phyloP scores from a whole-genome alignment of 75 land plant species.

The Selaginella moellendorffii region DNA sequence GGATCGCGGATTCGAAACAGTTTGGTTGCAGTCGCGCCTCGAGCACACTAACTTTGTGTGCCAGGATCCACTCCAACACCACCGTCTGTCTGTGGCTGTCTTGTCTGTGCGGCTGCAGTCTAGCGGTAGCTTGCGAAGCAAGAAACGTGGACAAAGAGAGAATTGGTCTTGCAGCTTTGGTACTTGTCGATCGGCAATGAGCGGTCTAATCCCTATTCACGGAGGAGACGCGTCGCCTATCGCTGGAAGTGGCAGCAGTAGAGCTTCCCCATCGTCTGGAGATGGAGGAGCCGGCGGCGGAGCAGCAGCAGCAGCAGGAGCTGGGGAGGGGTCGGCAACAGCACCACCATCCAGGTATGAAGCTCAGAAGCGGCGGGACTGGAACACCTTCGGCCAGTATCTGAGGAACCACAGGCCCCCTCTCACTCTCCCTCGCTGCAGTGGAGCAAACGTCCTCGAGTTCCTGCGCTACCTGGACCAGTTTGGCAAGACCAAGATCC shows the following conservation, averaged over 20 bases:
- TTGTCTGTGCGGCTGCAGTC: no score
- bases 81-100: no score
- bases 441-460: conserved; percentile 30
- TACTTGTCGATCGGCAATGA: neutral
- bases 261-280: neutral
- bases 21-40: no score
- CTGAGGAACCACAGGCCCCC: conserved; percentile 32
- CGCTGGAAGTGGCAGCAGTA: neutral
- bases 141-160: no score
- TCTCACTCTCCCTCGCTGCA: conserved; percentile 26
- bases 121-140: no score
- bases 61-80: no score
- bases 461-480: conserved; percentile 37
- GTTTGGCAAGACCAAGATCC: conserved; percentile 29
- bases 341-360: conserved; percentile 3
- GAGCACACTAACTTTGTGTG: no score
- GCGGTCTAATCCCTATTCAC: neutral
- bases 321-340: no score
- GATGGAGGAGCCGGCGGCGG: neutral
- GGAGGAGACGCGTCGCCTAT: neutral
- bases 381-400: conserved; percentile 53
- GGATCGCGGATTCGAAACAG: no score
- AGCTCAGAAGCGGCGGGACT: conserved; percentile 32
- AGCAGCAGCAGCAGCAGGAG: no score
- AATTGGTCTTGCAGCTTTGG: neutral